Percentiles rank a stretch among this genome's conserved stretches.
Conservation (phyloP, 2,329 filamentous ascomycete species). For the Elsinoe necatrix region DNA sequence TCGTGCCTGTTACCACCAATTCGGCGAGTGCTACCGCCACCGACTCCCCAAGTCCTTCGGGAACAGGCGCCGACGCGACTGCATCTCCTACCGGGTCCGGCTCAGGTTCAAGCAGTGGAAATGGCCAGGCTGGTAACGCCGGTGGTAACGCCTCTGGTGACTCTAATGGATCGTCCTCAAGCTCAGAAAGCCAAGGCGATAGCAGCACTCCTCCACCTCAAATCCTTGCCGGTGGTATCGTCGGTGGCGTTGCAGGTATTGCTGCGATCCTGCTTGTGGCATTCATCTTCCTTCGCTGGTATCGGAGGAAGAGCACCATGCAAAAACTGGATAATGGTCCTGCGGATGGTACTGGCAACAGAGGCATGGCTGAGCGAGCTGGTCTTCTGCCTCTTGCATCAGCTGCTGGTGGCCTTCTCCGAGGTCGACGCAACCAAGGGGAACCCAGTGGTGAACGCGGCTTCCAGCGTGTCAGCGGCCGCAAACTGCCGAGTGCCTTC, state of each 20-base stretch:
- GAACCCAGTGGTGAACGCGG: slow-evolving; percentile 31
- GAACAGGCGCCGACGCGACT: background rate
- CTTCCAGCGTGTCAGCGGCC: slow-evolving; percentile 41
- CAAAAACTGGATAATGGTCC: slow-evolving; percentile 24
- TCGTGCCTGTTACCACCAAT: slow-evolving; percentile 1
- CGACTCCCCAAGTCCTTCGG: background rate
- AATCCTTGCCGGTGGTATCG: slow-evolving; percentile 53
- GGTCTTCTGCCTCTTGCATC: slow-evolving; percentile 30
- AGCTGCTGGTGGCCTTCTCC: slow-evolving; percentile 29
- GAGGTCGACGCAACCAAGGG: slow-evolving; percentile 17
- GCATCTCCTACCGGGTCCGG: background rate
- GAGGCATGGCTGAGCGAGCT: slow-evolving; percentile 34
- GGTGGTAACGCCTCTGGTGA: slow-evolving; percentile 12
- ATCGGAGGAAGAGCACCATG: slow-evolving; percentile 32
- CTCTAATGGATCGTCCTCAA: slow-evolving; percentile 13
- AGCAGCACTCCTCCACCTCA: slow-evolving; percentile 37
- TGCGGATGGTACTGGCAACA: slow-evolving; percentile 21
- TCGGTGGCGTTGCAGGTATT: slow-evolving; percentile 52
- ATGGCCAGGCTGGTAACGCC: slow-evolving; percentile 3
- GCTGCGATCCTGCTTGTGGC: slow-evolving; percentile 44
- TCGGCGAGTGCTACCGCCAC: slow-evolving; percentile 7
- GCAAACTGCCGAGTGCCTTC: slow-evolving; percentile 42
- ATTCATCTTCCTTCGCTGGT: slow-evolving; percentile 46
- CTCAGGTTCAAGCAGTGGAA: slow-evolving; percentile 2
- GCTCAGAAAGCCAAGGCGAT: slow-evolving; percentile 10